Conservation (phyloP, 1,284 basidiomycete genomes). For the Ceratobasidium sp. region DNA sequence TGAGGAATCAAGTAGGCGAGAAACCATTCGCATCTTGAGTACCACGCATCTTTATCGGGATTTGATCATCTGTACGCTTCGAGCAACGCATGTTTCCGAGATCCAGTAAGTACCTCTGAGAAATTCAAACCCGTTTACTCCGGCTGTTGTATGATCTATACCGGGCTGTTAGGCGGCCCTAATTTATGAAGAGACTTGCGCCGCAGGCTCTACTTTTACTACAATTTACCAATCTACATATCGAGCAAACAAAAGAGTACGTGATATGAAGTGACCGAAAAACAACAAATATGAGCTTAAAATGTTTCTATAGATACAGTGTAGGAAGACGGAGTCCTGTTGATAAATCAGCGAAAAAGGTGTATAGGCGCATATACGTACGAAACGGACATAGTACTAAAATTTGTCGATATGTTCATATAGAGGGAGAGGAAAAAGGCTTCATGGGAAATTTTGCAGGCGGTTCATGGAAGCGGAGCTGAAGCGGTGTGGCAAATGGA, state of each 20-base stretch:
- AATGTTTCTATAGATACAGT: slow-evolving; percentile 11
- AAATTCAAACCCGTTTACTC: no score
- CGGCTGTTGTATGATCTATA: no score
- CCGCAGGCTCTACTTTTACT: no score
- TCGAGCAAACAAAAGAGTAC: neutral
- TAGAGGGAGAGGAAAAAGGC: neutral
- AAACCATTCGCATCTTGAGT: neutral
- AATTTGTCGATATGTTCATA: neutral
- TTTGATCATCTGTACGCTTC: neutral
- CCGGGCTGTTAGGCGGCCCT: no score
- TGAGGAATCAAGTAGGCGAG: slow-evolving; percentile 10
- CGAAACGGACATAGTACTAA: neutral
- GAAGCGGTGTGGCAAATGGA: neutral
- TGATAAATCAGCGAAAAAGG: neutral
- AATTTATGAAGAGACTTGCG: no score
- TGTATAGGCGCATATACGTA: neutral
- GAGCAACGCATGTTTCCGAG: no score
- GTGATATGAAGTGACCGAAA: neutral
- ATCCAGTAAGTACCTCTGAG: no score
- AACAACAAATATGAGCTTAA: neutral
- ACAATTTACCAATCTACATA: no score
- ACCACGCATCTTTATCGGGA: neutral
- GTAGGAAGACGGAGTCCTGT: neutral
- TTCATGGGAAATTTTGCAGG: neutral
- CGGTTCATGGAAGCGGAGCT: neutral